These are phyloP conservation scores for Annulohypoxylon maeteangense DNA, from an alignment of 495 filamentous ascomycete genomes.

Conservation along the genomic window DNA sequence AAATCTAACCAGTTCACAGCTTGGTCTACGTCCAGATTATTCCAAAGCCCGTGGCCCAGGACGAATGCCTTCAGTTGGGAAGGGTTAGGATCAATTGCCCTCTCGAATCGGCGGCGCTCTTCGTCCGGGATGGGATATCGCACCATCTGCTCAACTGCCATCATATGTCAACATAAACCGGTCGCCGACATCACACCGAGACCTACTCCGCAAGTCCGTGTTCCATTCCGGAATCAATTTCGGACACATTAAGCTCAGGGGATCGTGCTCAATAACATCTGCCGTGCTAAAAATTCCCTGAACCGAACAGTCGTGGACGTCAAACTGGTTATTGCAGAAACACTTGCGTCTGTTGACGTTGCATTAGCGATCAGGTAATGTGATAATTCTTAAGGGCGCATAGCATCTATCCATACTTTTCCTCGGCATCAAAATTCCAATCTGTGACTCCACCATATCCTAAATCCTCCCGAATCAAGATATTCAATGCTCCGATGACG, in stretches of 20 bases:
- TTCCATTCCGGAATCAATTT: constrained; percentile 54
- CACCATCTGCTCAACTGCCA: constrained; percentile 61
- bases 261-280: constrained; percentile 61
- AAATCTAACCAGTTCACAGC: constrained; percentile 57
- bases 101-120: constrained; percentile 56
- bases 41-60: constrained; percentile 65
- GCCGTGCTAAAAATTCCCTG: constrained; percentile 64
- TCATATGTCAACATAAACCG: constrained; percentile 18
- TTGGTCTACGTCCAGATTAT: constrained; percentile 59
- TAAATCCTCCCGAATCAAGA: constrained; percentile 60
- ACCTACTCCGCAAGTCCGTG: constrained; percentile 51
- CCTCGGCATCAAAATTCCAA: constrained; percentile 63
- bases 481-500: constrained; percentile 63
- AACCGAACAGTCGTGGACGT: constrained; percentile 63
- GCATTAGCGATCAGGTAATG: constrained; percentile 15
- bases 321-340: constrained; percentile 66
- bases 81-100: constrained; percentile 51
- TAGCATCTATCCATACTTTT: constrained; percentile 50
- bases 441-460: constrained; percentile 65
- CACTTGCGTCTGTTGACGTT: constrained; percentile 52
- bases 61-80: constrained; percentile 58
- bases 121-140: constrained; percentile 57
- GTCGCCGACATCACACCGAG: not conserved
- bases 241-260: constrained; percentile 55
- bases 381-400: not conserved